Conservation (phyloP, 176 grass and related monocot species). For the Oryza longistaminata region DNA sequence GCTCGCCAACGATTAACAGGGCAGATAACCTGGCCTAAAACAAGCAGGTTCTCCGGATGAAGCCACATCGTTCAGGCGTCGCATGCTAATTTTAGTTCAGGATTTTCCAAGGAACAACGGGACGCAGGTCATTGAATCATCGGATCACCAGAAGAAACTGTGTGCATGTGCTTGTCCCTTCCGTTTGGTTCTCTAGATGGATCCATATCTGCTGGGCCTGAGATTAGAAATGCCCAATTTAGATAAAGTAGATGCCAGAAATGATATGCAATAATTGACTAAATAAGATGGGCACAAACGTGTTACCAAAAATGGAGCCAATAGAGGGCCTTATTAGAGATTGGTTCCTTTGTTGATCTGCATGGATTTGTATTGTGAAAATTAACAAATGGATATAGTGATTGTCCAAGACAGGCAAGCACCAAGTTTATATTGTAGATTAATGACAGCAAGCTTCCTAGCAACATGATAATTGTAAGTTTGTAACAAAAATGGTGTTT, state of each 20-base stretch:
- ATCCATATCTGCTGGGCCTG: conserved; percentile 68
- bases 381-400: conserved; percentile 20
- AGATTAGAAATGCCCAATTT: conserved; percentile 30
- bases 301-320: conserved; percentile 75
- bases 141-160: conserved; percentile 68
- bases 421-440: background rate
- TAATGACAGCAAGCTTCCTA: background rate
- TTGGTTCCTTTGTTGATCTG: conserved; percentile 77
- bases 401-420: background rate
- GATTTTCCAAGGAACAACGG: background rate
- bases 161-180: conserved; percentile 67
- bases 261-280: background rate
- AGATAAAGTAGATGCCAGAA: conserved; percentile 13
- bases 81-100: conserved; percentile 33
- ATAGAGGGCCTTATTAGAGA: conserved; percentile 70
- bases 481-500: background rate
- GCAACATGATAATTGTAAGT: background rate
- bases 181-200: conserved; percentile 57
- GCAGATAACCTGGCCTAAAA: conserved; percentile 80
- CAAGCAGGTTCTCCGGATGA: conserved; percentile 61
- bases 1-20: conserved; percentile 36
- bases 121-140: conserved; percentile 64
- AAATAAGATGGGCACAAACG: conserved; percentile 16
- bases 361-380: conserved; percentile 51
- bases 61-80: conserved; percentile 42